Evolutionary conservation across 2,329 filamentous ascomycete genomes (phyloP).

Genomic region (Penicillium nordicum): DNA sequence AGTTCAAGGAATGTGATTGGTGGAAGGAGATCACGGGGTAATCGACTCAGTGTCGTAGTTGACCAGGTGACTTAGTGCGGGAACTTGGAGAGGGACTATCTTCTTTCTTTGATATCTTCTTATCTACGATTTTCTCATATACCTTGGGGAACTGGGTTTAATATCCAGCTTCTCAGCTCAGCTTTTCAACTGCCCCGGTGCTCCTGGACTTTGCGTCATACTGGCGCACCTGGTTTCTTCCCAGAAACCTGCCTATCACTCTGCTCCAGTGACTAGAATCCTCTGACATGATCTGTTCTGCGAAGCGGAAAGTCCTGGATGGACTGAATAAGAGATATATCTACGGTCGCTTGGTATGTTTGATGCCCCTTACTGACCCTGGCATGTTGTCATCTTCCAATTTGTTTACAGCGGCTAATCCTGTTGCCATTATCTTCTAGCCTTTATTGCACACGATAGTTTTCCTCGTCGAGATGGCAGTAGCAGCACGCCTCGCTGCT

Average conservation of each 20-base stretch:
- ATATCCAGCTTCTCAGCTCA: background rate
- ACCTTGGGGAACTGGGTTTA: background rate
- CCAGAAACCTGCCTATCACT: constrained; percentile 28
- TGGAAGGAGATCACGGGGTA: constrained; percentile 4
- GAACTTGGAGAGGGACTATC: background rate
- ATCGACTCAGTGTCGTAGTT: constrained; percentile 2
- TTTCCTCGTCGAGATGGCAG: constrained; percentile 82
- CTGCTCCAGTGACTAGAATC: constrained; percentile 15
- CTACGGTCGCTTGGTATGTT: constrained; percentile 45
- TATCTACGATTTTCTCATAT: background rate
- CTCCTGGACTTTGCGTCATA: constrained; percentile 38
- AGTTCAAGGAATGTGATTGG: constrained; percentile 3
- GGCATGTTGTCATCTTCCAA: background rate
- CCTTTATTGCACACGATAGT: constrained; percentile 82
- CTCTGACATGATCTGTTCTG: constrained; percentile 40
- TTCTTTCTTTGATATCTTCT: background rate
- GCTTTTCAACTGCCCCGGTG: background rate
- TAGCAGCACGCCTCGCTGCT: constrained; percentile 74
- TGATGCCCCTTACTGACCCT: background rate
- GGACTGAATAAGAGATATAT: constrained; percentile 48
- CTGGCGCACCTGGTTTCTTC: constrained; percentile 27
- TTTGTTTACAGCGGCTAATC: constrained; percentile 10
- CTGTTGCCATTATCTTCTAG: constrained; percentile 48
- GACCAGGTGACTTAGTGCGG: constrained; percentile 12
- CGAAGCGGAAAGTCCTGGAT: constrained; percentile 43